These are phyloP conservation scores for Pyrus pyrifolia DNA, from an alignment of 306 rosid genomes.

Conservation along the genomic window DNA sequence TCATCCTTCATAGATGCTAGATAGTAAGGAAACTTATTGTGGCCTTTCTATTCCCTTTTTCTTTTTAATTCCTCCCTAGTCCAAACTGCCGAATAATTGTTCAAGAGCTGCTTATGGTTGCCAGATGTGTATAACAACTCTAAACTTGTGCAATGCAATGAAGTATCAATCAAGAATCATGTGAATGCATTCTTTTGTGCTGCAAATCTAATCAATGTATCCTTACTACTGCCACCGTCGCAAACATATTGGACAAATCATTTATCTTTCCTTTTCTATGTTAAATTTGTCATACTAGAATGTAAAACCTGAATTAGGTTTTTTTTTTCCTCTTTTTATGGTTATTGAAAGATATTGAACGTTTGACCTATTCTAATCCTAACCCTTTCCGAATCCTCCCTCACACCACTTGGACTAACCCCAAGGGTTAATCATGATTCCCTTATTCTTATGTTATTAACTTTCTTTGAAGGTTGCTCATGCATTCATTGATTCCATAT, in stretches of 20 bases:
- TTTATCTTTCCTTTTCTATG: neutral
- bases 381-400: neutral
- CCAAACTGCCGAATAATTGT: neutral
- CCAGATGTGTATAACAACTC: neutral
- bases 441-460: conserved; percentile 15
- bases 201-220: neutral
- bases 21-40: neutral
- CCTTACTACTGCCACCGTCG: neutral
- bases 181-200: neutral
- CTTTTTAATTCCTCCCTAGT: neutral
- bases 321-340: neutral
- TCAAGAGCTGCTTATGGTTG: neutral
- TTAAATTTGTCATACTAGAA: conserved; percentile 11
- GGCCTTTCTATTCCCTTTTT: neutral
- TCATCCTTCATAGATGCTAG: neutral
- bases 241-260: neutral
- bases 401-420: neutral
- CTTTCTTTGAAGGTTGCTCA: conserved; percentile 64
- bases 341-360: neutral
- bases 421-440: neutral
- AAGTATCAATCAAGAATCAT: neutral
- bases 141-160: neutral
- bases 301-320: conserved; percentile 13
- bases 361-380: neutral
- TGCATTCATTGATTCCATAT: conserved; percentile 59